phyloP scores from a whole-genome alignment of 805 yeast species.

The Yarrowia sp. region DNA sequence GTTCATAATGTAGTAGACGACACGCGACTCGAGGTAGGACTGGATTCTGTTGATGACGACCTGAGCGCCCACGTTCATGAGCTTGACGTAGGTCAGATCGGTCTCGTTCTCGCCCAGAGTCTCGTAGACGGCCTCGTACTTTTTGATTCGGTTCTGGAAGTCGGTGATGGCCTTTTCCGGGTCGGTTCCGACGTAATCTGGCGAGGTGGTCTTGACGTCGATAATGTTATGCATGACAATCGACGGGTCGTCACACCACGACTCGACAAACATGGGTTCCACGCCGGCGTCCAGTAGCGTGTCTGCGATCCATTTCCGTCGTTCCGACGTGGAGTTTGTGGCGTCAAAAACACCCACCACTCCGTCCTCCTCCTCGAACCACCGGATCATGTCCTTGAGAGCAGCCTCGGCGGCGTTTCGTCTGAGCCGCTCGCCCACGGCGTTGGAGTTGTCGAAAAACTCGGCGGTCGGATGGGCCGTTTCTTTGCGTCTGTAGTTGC shows the following conservation, averaged over 20 bases:
- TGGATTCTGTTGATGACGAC: slow-evolving; percentile 84
- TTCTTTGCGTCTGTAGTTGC: slow-evolving; percentile 70
- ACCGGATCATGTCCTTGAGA: slow-evolving; percentile 72
- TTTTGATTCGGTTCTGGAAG: slow-evolving; percentile 67
- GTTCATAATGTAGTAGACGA: slow-evolving; percentile 94
- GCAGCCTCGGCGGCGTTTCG: slow-evolving; percentile 70
- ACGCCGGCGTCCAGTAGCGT: slow-evolving; percentile 51
- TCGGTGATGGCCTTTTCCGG: slow-evolving; percentile 72
- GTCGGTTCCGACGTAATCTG: slow-evolving; percentile 70
- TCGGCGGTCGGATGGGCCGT: slow-evolving; percentile 69
- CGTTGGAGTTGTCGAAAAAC: slow-evolving; percentile 68
- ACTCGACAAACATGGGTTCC: slow-evolving; percentile 89
- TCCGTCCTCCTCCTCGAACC: slow-evolving; percentile 80
- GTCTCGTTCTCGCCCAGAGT: slow-evolving; percentile 57
- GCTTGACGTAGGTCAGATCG: slow-evolving; percentile 77
- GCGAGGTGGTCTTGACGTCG: slow-evolving; percentile 84
- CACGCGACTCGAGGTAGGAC: slow-evolving; percentile 84
- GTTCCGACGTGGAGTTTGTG: slow-evolving; percentile 74
- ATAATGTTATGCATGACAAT: slow-evolving; percentile 73
- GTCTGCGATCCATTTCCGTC: slow-evolving; percentile 62
- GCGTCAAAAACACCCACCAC: slow-evolving; percentile 94
- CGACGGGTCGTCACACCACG: slow-evolving; percentile 82
- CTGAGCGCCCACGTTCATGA: slow-evolving; percentile 84
- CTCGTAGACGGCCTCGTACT: slow-evolving; percentile 73
- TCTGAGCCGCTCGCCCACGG: slow-evolving; percentile 61